phyloP scores from a whole-genome alignment of 257 asterid species.

The Osmanthus fragrans region DNA sequence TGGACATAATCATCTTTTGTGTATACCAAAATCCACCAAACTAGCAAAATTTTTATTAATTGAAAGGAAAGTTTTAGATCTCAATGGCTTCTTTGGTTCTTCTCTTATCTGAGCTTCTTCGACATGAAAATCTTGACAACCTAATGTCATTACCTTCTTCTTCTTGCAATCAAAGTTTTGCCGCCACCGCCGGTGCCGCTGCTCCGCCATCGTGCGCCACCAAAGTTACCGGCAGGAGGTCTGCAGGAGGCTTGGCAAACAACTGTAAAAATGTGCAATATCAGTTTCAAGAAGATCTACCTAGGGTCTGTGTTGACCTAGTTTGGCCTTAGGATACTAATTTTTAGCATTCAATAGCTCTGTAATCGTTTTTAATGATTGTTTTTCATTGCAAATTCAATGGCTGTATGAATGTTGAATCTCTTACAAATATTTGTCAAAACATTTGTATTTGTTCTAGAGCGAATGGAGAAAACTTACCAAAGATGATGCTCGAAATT shows the following conservation, averaged over 20 bases:
- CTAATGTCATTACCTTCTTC: conserved; percentile 27
- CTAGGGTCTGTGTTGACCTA: conserved; percentile 33
- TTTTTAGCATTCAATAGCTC: not conserved
- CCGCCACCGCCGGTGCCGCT: conserved; percentile 3
- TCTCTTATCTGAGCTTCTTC: conserved; percentile 54
- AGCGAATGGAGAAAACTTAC: no score
- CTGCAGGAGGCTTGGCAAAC: not conserved
- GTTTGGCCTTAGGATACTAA: conserved; percentile 32
- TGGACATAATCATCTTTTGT: not conserved
- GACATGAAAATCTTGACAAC: conserved; percentile 42
- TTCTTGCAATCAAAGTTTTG: not conserved
- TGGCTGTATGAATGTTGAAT: not conserved
- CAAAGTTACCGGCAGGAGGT: not conserved
- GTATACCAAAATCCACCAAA: not conserved
- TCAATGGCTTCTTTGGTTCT: conserved; percentile 70
- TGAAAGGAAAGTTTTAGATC: not conserved
- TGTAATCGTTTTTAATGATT: not conserved
- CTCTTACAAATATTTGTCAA: no score
- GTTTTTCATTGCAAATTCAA: not conserved
- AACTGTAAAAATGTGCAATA: conserved; percentile 21
- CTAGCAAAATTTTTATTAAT: not conserved
- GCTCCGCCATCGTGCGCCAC: conserved; percentile 19
- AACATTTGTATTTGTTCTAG: no score
- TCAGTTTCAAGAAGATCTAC: conserved; percentile 34
- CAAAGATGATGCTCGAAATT: no score